These are phyloP conservation scores for Sodiomyces alkalinus DNA, from an alignment of 2,329 filamentous ascomycete species.

Conservation along the genomic window DNA sequence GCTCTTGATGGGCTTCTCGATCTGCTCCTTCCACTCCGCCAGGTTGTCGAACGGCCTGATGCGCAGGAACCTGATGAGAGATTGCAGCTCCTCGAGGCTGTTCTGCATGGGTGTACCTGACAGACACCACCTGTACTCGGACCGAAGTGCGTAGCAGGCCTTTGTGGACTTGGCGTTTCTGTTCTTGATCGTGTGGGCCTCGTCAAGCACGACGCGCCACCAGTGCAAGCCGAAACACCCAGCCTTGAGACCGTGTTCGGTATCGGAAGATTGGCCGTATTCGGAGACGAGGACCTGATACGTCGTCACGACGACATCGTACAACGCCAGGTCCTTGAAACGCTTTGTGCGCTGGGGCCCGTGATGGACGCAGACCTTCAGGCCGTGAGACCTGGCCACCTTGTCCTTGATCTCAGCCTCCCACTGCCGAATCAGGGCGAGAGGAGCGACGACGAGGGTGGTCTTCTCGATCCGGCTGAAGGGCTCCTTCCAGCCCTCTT, in stretches of 20 bases:
- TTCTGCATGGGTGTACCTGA: constrained; percentile 98
- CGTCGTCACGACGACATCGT: constrained; percentile 93
- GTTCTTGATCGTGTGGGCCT: constrained; percentile 98
- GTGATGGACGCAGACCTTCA: constrained; percentile 83
- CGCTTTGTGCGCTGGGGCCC: constrained; percentile 73
- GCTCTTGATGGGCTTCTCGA: constrained; percentile 77
- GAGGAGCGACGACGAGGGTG: constrained; percentile 81
- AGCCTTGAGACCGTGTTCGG: constrained; percentile 46
- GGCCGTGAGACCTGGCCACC: constrained; percentile 49
- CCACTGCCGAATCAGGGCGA: constrained; percentile 95
- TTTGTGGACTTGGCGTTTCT: constrained; percentile 91
- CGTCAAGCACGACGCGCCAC: constrained; percentile 91
- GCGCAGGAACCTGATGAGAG: constrained; percentile 77
- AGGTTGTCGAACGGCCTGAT: constrained; percentile 87
- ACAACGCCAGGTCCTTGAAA: constrained; percentile 59
- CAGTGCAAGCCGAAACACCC: constrained; percentile 87
- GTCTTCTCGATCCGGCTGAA: constrained; percentile 55
- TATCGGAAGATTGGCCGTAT: constrained; percentile 53
- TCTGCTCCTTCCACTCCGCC: constrained; percentile 78
- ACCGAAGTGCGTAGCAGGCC: constrained; percentile 70
- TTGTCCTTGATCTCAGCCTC: constrained; percentile 83
- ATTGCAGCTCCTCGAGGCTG: constrained; percentile 91
- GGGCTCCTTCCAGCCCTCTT: constrained; percentile 50
- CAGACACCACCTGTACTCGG: constrained; percentile 89
- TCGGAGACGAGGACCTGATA: constrained; percentile 94